These are phyloP conservation scores for Emergomyces pasteurianus DNA, from an alignment of 2,329 filamentous ascomycete genomes.

Conservation along the genomic window DNA sequence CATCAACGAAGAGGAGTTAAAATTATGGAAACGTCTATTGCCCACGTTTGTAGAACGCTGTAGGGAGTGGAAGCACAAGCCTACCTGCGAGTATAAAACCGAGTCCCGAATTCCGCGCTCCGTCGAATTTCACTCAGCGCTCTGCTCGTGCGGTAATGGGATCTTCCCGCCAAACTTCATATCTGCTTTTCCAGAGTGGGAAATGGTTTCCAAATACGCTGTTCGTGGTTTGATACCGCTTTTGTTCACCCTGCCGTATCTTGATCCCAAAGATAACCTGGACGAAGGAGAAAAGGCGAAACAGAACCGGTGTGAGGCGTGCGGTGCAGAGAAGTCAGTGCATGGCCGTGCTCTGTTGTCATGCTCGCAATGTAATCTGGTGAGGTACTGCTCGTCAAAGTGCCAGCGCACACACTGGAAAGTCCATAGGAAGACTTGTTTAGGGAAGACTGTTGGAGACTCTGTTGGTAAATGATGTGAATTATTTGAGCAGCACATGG, in stretches of 20 bases:
- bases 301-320: slow-evolving; percentile 6
- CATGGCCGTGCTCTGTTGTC: slow-evolving; percentile 27
- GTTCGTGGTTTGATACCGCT: slow-evolving; percentile 23
- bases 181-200: slow-evolving; percentile 9
- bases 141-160: slow-evolving; percentile 25
- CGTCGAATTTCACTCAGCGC: slow-evolving; percentile 10
- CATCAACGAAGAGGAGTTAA: slow-evolving; percentile 16
- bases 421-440: slow-evolving; percentile 31
- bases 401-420: slow-evolving; percentile 47
- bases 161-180: slow-evolving; percentile 15
- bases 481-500: neutral
- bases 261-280: slow-evolving; percentile 10
- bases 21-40: slow-evolving; percentile 22
- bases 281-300: neutral
- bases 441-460: neutral
- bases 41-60: slow-evolving; percentile 28
- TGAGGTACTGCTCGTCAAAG: slow-evolving; percentile 40
- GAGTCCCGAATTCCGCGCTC: slow-evolving; percentile 16
- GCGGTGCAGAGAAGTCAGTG: slow-evolving; percentile 9
- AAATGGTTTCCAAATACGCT: slow-evolving; percentile 15
- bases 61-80: slow-evolving; percentile 25
- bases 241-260: slow-evolving; percentile 19
- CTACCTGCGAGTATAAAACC: slow-evolving; percentile 21
- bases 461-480: neutral
- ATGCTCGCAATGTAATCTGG: slow-evolving; percentile 36